Conservation (phyloP, 352 stramenopile genomes). For the Phytophthora meadii region DNA sequence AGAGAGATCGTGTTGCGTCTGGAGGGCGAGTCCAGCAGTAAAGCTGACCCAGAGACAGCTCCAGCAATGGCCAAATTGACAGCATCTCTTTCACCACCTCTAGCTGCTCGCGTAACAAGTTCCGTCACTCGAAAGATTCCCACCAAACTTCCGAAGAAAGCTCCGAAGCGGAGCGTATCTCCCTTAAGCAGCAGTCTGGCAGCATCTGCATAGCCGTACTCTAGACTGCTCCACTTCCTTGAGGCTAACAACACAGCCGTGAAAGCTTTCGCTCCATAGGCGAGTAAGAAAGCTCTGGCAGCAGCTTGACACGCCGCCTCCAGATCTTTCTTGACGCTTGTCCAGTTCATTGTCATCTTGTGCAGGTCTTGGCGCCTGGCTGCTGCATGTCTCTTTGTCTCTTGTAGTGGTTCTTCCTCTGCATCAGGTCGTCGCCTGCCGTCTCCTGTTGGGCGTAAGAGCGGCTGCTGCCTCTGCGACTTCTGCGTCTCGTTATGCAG, state of each 20-base stretch:
- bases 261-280: conserved; percentile 86
- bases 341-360: conserved; percentile 40
- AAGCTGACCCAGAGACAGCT: conserved; percentile 63
- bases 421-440: conserved; percentile 11
- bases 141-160: conserved; percentile 80
- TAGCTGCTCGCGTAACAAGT: conserved; percentile 50
- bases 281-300: conserved; percentile 64
- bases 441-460: conserved; percentile 8
- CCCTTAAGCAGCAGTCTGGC: conserved; percentile 66
- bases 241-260: conserved; percentile 80
- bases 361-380: conserved; percentile 46
- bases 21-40: conserved; percentile 74
- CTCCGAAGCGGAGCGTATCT: conserved; percentile 82
- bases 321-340: conserved; percentile 52
- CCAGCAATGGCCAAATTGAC: conserved; percentile 77
- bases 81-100: conserved; percentile 54
- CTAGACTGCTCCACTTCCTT: conserved; percentile 77
- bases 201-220: conserved; percentile 82
- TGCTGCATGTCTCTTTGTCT: conserved; percentile 36
- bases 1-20: conserved; percentile 78
- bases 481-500: conserved; percentile 68
- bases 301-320: conserved; percentile 56
- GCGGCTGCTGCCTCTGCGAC: conserved; percentile 14
- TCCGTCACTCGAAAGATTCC: conserved; percentile 75
- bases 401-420: conserved; percentile 23